Evolutionary conservation across 352 stramenopile genomes (phyloP), one percentile per base, ranked within the genome.

Genomic region (Pythium aphanidermatum): DNA sequence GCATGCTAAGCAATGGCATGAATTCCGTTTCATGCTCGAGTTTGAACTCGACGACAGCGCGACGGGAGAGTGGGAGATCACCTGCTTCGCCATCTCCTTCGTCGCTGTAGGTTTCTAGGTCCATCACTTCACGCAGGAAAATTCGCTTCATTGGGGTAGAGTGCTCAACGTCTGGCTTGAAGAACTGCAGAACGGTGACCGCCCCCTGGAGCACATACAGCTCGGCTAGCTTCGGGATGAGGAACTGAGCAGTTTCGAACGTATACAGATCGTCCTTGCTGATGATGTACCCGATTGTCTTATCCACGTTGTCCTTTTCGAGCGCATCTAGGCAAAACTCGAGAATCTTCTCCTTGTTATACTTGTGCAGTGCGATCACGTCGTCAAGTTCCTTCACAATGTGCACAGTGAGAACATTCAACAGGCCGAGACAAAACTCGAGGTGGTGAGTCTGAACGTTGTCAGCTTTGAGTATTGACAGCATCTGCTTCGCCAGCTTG

Each of bases 331-430:
- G 49, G 32, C 71, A 81, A 29, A 81, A 86, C 12, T 59, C 48
- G 14, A 86, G 36, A n/a, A 86, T 41, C 5, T 74, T 61, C 4
- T 58, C 29, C 6, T 53, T 45, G 58, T 83, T 57, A 6, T 68
- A 67, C 12, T 29, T 63, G 53, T 83, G 70, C 23, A 89, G 40
- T 16, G 51, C 51, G 16, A 85, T 62, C 8, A 79, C 58, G 24
- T 82, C 70, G 56, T 89, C 74, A 4, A 89, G 39, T 40, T 89
- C 73, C 29, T 85, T 83, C 24, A 88, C 68, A 40, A 88, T 74
- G 35, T 88, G 72, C 21, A 88, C 58, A 0, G 76, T 81, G 38
- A 86, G 51, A n/a, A 64, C 24, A 3, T 58, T 56, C 6, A 88
- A 58, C 27, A 84, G 73, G 9, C 36, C 58, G 14, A 87, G 53